Evolutionary conservation across 1,284 basidiomycete species (phyloP).

Genomic region (Uromyces viciae-fabae): DNA sequence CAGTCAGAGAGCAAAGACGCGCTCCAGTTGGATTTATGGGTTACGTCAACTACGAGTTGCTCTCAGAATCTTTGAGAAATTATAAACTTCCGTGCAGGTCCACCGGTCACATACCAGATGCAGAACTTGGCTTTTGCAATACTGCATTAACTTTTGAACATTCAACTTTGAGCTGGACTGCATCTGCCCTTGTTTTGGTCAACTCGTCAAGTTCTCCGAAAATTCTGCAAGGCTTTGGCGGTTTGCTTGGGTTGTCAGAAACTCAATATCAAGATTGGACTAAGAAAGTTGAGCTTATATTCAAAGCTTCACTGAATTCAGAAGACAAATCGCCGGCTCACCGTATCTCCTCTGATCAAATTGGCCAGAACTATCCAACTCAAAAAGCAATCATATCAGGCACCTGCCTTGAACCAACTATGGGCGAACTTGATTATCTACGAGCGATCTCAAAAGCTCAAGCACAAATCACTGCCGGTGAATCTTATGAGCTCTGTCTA

Average conservation of each 20-base stretch:
- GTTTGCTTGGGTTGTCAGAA: neutral
- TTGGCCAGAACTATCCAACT: neutral
- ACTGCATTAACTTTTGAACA: conserved; percentile 28
- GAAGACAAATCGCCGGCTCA: neutral
- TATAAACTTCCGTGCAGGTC: conserved; percentile 18
- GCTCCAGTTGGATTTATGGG: conserved; percentile 40
- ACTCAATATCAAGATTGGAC: neutral
- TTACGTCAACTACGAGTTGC: conserved; percentile 32
- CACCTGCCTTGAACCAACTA: conserved; percentile 52
- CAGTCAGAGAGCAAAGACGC: too few relatives aligned
- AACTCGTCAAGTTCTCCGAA: neutral
- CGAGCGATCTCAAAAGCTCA: conserved; percentile 70
- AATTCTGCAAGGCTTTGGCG: neutral
- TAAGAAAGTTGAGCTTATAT: neutral
- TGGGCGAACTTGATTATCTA: conserved; percentile 62
- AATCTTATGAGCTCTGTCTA: conserved; percentile 94
- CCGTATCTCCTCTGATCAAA: neutral
- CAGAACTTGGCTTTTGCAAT: conserved; percentile 25
- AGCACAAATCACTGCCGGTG: conserved; percentile 72
- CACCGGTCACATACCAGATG: conserved; percentile 2
- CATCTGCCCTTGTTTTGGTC: conserved; percentile 8
- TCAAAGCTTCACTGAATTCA: neutral
- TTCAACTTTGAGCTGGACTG: conserved; percentile 12
- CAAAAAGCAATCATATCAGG: neutral
- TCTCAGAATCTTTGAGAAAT: conserved; percentile 23